A percentile compares a stretch with the other conserved stretches of the same genome.
Evolutionary conservation across 2,329 filamentous ascomycete species (phyloP).

Genomic region (Trichoderma lentiforme): DNA sequence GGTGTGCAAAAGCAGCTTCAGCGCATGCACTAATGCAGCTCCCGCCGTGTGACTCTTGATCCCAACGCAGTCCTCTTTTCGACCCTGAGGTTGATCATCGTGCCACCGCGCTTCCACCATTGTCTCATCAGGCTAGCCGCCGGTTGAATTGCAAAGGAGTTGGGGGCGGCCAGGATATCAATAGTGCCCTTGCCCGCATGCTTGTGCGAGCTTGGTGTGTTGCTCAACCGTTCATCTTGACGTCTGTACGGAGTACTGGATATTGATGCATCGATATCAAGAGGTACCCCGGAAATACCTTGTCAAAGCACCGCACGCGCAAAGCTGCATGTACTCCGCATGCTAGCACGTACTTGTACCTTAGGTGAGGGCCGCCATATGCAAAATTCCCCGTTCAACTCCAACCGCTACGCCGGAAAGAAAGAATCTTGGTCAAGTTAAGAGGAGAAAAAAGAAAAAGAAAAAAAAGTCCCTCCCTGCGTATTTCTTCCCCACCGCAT

Average conservation of each 20-base stretch:
- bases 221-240: neutral
- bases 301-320: neutral
- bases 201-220: neutral
- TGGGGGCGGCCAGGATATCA: neutral
- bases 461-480: neutral
- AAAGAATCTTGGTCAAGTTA: neutral
- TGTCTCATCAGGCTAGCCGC: neutral
- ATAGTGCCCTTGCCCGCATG: neutral
- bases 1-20: neutral
- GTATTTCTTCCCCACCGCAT: neutral
- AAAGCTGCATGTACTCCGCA: neutral
- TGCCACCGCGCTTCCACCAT: neutral
- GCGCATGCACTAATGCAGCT: constrained; percentile 13
- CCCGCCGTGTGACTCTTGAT: constrained; percentile 15
- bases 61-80: neutral
- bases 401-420: neutral
- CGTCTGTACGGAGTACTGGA: neutral
- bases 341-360: neutral
- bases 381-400: neutral
- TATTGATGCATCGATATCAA: neutral
- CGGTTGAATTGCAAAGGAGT: neutral
- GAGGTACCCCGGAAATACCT: neutral
- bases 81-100: neutral
- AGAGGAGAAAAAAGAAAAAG: neutral
- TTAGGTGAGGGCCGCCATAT: neutral